Percentiles rank a stretch among this genome's conserved stretches.
Evolutionary conservation across 1,284 basidiomycete genomes (phyloP).

Genomic region (Cutaneotrichosporon sp.): DNA sequence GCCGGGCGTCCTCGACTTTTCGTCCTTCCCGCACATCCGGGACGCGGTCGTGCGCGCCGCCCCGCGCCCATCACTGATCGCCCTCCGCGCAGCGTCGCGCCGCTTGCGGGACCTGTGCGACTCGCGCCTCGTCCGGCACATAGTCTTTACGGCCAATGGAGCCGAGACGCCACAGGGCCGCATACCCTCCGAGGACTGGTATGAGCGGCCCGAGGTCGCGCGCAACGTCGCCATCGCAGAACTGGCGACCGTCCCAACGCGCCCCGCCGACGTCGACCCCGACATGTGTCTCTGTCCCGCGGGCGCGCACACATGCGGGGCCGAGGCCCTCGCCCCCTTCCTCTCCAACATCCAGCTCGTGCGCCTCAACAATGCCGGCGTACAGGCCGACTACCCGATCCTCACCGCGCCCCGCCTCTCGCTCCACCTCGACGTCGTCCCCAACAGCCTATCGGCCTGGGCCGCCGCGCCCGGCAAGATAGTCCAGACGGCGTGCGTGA

Average conservation of each 20-base stretch:
- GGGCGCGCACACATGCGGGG: background rate
- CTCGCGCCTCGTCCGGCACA: background rate
- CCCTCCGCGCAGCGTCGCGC: background rate
- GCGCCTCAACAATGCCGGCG: background rate
- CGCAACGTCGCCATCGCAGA: background rate
- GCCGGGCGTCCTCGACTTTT: background rate
- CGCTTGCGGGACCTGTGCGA: background rate
- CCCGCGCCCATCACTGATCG: background rate
- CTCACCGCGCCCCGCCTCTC: background rate
- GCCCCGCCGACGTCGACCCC: slow-evolving; percentile 1
- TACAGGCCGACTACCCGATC: background rate
- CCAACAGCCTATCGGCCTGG: background rate
- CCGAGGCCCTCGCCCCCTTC: background rate
- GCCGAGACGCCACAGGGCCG: background rate
- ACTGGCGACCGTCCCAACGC: background rate
- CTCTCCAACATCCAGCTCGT: slow-evolving; percentile 3
- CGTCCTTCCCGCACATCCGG: slow-evolving; percentile 1
- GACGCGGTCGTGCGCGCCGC: background rate
- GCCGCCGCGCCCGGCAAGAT: background rate
- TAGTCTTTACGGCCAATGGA: background rate
- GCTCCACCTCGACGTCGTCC: background rate
- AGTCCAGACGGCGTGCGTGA: background rate
- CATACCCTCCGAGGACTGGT: slow-evolving; percentile 3
- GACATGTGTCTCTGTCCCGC: background rate
- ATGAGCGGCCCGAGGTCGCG: background rate